Conservation (phyloP, 1,284 basidiomycete genomes). For the Tylopilus sp. region DNA sequence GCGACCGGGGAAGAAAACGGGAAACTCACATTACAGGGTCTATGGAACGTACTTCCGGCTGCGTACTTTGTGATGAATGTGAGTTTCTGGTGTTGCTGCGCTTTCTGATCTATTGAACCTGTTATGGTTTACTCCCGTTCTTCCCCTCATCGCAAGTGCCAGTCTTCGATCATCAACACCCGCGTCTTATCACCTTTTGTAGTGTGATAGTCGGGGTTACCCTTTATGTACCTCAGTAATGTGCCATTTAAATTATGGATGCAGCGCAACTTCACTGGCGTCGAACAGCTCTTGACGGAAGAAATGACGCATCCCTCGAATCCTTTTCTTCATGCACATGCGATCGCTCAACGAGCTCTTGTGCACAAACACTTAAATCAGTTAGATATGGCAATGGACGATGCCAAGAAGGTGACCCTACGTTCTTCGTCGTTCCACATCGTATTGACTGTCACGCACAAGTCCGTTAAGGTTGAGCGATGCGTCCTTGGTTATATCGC, state of each 20-base stretch:
- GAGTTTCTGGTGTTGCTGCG: neutral
- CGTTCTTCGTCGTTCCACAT: neutral
- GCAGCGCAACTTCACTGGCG: neutral
- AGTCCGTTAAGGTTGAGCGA: constrained; percentile 8
- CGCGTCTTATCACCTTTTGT: no score
- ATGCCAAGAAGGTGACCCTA: neutral
- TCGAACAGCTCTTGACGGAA: neutral
- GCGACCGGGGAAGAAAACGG: neutral
- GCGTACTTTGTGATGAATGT: neutral
- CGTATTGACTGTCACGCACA: neutral
- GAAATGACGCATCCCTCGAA: neutral
- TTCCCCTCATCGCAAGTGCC: neutral
- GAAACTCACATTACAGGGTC: neutral
- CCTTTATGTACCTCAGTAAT: neutral
- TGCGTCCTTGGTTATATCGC: constrained; percentile 4
- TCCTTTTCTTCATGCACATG: neutral
- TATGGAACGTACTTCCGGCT: neutral
- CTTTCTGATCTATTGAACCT: neutral
- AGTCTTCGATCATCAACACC: rapidly evolving
- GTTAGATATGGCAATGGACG: neutral
- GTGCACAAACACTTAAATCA: neutral
- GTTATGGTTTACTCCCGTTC: neutral
- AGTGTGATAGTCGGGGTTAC: neutral
- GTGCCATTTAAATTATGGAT: neutral
- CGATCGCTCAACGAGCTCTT: neutral